phyloP scores from a whole-genome alignment of 2,329 filamentous ascomycete genomes.

The Fusarium anguioides region DNA sequence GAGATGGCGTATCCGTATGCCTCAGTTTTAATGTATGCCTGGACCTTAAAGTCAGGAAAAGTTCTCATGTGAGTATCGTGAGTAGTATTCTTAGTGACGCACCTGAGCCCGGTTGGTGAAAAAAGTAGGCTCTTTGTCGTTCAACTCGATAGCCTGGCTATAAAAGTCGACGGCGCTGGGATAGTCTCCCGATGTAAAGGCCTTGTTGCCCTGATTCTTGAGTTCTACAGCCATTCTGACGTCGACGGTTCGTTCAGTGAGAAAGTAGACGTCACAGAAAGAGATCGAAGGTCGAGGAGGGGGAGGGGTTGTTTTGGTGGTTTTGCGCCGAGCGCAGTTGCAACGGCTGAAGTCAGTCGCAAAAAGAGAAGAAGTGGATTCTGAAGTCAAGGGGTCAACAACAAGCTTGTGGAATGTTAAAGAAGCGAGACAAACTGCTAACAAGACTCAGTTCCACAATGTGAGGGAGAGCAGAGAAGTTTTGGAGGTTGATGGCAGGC shows the following conservation, averaged over 20 bases:
- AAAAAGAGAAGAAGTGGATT: constrained; percentile 6
- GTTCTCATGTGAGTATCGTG: constrained; percentile 45
- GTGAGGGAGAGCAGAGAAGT: constrained; percentile 39
- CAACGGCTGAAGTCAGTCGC: constrained; percentile 21
- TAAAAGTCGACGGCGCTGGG: constrained; percentile 83
- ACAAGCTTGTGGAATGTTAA: constrained; percentile 18
- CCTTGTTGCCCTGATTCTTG: constrained; percentile 95
- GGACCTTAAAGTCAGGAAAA: neutral
- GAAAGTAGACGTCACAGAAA: constrained; percentile 9
- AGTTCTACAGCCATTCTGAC: constrained; percentile 78
- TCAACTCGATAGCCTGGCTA: constrained; percentile 84
- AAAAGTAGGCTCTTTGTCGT: constrained; percentile 87
- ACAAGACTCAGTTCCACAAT: constrained; percentile 38
- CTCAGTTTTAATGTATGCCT: constrained; percentile 96
- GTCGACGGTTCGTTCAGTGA: constrained; percentile 27
- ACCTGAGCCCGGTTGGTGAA: constrained; percentile 97
- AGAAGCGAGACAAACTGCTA: constrained; percentile 28
- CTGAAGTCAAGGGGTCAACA: neutral
- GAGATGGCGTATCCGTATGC: constrained; percentile 92
- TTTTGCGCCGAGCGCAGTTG: constrained; percentile 42
- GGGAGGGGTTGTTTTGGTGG: constrained; percentile 26
- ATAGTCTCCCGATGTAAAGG: constrained; percentile 91
- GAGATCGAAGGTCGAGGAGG: constrained; percentile 19
- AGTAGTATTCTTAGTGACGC: constrained; percentile 47
- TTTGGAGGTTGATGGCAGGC: constrained; percentile 35